phyloP scores from a whole-genome alignment of 495 filamentous ascomycete genomes.

The Chaetomium cochliodes region DNA sequence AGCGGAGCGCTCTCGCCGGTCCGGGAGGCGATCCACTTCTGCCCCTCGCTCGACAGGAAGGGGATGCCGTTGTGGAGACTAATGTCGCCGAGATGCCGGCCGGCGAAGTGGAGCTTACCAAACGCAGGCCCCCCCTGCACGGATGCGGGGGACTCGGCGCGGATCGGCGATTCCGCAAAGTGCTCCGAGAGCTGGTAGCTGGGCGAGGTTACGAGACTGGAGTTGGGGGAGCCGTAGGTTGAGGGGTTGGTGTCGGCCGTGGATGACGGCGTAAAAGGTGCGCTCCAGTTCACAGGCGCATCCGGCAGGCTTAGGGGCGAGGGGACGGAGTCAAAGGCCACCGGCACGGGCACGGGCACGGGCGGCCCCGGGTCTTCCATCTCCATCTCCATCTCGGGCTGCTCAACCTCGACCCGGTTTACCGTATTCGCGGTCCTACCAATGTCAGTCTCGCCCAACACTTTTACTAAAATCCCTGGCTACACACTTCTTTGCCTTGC shows the following conservation, averaged over 20 bases:
- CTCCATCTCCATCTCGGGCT: not conserved
- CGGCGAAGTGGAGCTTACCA: constrained; percentile 50
- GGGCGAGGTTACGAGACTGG: not conserved
- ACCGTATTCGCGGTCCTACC: not conserved
- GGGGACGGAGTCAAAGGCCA: not conserved
- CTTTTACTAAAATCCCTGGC: too few species aligned
- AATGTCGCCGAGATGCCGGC: constrained; percentile 47
- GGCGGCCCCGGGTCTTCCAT: not conserved
- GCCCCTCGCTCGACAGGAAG: constrained; percentile 47
- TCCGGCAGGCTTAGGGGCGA: constrained; percentile 2
- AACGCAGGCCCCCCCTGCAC: constrained; percentile 16
- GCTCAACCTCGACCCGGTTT: not conserved
- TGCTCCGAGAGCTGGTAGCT: constrained; percentile 5
- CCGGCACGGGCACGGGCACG: not conserved
- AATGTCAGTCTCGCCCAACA: too few species aligned
- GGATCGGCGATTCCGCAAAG: constrained; percentile 12
- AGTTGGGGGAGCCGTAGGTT: constrained; percentile 4
- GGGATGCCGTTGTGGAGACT: constrained; percentile 50
- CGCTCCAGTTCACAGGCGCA: not conserved
- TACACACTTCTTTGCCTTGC: constrained; percentile 31
- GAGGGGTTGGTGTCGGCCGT: not conserved
- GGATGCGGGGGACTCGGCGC: constrained; percentile 8
- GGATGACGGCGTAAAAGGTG: constrained; percentile 3
- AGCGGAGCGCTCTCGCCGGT: constrained; percentile 46
- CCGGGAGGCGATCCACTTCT: constrained; percentile 47